Percentiles rank a stretch among this genome's conserved stretches.
These are phyloP conservation scores for Syzygium aromaticum DNA, from an alignment of 345 rosid species.

Conservation along the genomic window DNA sequence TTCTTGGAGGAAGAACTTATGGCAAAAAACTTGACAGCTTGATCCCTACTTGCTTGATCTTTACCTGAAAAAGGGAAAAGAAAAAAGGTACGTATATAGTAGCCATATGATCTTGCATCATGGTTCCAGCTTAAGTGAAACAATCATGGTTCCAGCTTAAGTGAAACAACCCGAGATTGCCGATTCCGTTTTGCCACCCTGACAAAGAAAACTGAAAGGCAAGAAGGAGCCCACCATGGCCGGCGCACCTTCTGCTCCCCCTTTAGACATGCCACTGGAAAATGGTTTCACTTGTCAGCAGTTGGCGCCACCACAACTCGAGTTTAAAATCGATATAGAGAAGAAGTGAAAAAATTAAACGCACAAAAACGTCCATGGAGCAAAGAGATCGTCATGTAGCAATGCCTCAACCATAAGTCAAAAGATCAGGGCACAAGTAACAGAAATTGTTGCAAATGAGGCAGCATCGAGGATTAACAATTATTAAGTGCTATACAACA, in stretches of 20 bases:
- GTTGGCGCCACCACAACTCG: neutral
- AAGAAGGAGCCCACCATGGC: slow-evolving; percentile 99
- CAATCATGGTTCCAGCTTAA: slow-evolving; percentile 98
- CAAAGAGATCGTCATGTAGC: neutral
- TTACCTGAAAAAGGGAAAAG: neutral
- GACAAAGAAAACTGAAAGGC: slow-evolving; percentile 70
- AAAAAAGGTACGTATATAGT: neutral
- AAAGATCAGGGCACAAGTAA: neutral
- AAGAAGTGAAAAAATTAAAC: neutral
- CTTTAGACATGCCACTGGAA: slow-evolving; percentile 89
- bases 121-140: slow-evolving; percentile 94
- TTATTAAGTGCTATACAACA: neutral
- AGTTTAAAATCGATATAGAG: neutral
- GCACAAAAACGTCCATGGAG: neutral
- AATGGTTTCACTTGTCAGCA: neutral
- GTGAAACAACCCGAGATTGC: slow-evolving; percentile 91
- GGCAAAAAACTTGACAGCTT: neutral
- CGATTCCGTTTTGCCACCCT: slow-evolving; percentile 93
- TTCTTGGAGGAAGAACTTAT: neutral
- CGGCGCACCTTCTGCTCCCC: slow-evolving; percentile 92
- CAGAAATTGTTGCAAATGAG: neutral
- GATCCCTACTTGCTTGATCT: neutral
- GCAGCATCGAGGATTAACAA: neutral
- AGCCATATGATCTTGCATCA: slow-evolving; percentile 27
- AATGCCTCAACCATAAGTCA: neutral